Evolutionary conservation across 495 filamentous ascomycete species (phyloP).

Genomic region (Podospora tetraspora): DNA sequence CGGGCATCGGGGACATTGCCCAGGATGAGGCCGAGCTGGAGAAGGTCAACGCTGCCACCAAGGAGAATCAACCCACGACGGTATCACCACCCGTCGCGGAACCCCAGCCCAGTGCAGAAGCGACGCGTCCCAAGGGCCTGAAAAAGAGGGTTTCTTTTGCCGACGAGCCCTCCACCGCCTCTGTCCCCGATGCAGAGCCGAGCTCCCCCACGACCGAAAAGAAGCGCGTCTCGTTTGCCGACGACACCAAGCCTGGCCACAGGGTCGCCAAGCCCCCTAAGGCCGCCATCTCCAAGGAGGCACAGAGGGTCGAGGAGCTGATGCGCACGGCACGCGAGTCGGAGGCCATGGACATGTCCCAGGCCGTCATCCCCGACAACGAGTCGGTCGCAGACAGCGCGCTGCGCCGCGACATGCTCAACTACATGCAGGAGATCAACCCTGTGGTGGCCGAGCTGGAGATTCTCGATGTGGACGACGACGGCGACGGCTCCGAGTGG

Average conservation of each 20-base stretch:
- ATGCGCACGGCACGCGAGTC: slow-evolving; percentile 43
- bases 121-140: neutral
- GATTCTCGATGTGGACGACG: slow-evolving; percentile 61
- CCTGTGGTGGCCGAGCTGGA: slow-evolving; percentile 90
- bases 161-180: neutral
- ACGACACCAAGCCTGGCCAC: slow-evolving; percentile 50
- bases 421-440: slow-evolving; percentile 79
- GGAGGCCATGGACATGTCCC: slow-evolving; percentile 36
- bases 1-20: slow-evolving; percentile 40
- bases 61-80: neutral
- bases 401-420: slow-evolving; percentile 86
- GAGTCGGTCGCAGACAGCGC: slow-evolving; percentile 75
- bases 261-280: slow-evolving; percentile 20
- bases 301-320: slow-evolving; percentile 43
- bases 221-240: slow-evolving; percentile 47
- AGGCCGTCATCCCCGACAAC: slow-evolving; percentile 47
- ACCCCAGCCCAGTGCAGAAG: neutral
- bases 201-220: neutral
- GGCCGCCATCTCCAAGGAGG: slow-evolving; percentile 31
- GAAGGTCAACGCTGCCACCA: neutral
- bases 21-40: slow-evolving; percentile 16
- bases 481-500: slow-evolving; percentile 54
- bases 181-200: neutral
- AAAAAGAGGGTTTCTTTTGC: neutral
- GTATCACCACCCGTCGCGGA: neutral